Evolutionary conservation across 1,139 yeast genomes (phyloP).

Genomic region (Entelexis sorbosivorans): DNA sequence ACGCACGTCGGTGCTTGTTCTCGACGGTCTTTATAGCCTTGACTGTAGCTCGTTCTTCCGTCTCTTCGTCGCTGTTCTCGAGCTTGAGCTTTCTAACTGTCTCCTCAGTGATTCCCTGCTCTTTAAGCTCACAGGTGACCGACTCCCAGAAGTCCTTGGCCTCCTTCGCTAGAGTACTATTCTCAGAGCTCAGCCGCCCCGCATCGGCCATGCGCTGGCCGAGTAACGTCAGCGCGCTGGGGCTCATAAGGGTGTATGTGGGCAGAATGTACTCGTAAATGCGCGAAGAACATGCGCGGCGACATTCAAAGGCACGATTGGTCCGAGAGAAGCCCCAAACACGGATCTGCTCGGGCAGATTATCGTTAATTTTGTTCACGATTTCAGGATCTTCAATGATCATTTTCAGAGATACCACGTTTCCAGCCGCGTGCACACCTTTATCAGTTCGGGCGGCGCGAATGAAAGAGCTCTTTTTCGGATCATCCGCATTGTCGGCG

Average conservation of each 20-base stretch:
- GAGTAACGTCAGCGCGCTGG: slow-evolving; percentile 64
- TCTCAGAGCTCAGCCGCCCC: slow-evolving; percentile 39
- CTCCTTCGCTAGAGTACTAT: slow-evolving; percentile 47
- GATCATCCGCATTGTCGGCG: slow-evolving; percentile 75
- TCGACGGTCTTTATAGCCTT: slow-evolving; percentile 56
- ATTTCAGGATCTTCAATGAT: slow-evolving; percentile 81
- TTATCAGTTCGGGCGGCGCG: slow-evolving; percentile 97
- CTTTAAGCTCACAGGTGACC: slow-evolving; percentile 31
- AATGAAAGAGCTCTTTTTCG: slow-evolving; percentile 82
- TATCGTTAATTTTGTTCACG: slow-evolving; percentile 56
- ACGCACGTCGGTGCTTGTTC: slow-evolving; percentile 55
- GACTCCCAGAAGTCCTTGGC: slow-evolving; percentile 63
- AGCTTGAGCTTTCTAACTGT: slow-evolving; percentile 29
- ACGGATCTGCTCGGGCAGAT: slow-evolving; percentile 74
- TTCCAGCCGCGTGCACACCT: slow-evolving; percentile 99
- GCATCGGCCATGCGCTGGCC: slow-evolving; percentile 49
- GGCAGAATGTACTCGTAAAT: slow-evolving; percentile 90
- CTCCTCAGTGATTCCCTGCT: slow-evolving; percentile 29
- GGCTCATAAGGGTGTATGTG: slow-evolving; percentile 77
- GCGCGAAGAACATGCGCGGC: slow-evolving; percentile 90
- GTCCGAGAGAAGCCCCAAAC: slow-evolving; percentile 90
- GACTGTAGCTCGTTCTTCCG: slow-evolving; percentile 3
- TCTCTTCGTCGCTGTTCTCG: neutral
- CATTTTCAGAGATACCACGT: slow-evolving; percentile 76
- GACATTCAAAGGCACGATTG: slow-evolving; percentile 84